These are phyloP conservation scores for Wickerhamomyces bovis DNA, from an alignment of 805 yeast species.

Conservation along the genomic window DNA sequence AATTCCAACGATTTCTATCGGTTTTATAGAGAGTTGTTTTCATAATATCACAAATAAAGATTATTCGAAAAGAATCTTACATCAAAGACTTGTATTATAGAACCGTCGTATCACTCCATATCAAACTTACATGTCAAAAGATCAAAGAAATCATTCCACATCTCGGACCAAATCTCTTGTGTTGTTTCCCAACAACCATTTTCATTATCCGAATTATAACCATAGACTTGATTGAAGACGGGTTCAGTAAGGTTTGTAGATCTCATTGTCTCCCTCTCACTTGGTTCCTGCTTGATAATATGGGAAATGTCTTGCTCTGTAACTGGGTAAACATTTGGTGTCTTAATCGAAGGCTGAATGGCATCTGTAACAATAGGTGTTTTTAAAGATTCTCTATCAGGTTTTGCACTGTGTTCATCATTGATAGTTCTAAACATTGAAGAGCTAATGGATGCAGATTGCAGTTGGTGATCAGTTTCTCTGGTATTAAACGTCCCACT, in stretches of 20 bases:
- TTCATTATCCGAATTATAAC: conserved; percentile 2
- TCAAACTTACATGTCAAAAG: conserved; percentile 1
- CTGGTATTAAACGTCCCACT: conserved; percentile 3
- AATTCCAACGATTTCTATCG: neutral
- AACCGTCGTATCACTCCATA: neutral
- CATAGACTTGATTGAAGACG: neutral
- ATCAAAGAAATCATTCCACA: conserved; percentile 7
- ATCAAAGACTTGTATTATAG: neutral
- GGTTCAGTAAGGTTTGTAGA: neutral
- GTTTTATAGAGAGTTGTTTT: neutral
- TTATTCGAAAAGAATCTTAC: neutral
- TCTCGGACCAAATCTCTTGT: neutral
- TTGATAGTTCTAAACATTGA: conserved; percentile 1
- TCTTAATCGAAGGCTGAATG: neutral
- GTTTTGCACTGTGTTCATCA: neutral
- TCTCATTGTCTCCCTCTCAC: neutral
- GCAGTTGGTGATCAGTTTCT: neutral
- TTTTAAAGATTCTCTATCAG: neutral
- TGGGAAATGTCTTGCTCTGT: conserved; percentile 6
- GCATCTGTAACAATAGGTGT: neutral
- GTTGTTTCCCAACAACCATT: conserved; percentile 6
- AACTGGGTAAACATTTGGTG: conserved; percentile 9
- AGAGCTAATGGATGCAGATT: conserved; percentile 8
- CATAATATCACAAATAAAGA: neutral
- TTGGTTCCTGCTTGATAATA: neutral